A percentile compares a stretch with the other conserved stretches of the same genome.
Conservation (phyloP, 2,329 filamentous ascomycete species). For the Claviceps paspali region DNA sequence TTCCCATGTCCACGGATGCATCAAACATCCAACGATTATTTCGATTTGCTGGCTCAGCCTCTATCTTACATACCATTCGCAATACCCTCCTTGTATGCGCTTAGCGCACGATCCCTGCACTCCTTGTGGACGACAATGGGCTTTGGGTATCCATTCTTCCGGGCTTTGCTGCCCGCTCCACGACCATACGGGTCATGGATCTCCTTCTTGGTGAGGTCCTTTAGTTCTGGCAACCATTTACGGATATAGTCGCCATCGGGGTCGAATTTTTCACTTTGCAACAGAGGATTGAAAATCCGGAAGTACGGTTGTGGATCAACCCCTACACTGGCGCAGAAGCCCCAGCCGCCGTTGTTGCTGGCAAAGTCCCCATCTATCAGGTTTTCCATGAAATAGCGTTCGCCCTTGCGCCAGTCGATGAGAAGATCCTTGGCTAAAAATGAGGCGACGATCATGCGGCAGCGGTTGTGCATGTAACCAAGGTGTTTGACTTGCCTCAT, state of each 20-base stretch:
- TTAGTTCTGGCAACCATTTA: conserved; percentile 67
- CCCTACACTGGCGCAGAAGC: conserved; percentile 45
- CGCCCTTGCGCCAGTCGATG: conserved; percentile 71
- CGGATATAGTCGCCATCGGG: conserved; percentile 63
- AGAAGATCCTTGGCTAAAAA: conserved; percentile 70
- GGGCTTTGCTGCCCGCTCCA: conserved; percentile 41
- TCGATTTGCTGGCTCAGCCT: neutral
- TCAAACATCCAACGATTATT: neutral
- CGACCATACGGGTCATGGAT: conserved; percentile 70
- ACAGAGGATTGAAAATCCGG: conserved; percentile 71
- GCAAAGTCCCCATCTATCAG: conserved; percentile 69
- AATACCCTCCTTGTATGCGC: conserved; percentile 47
- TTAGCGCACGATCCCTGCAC: conserved; percentile 50
- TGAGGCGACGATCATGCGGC: conserved; percentile 69
- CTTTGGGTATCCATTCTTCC: conserved; percentile 56
- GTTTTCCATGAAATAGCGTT: conserved; percentile 69
- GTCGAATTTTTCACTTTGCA: conserved; percentile 82
- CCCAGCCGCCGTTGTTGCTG: conserved; percentile 55
- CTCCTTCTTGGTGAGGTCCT: conserved; percentile 44
- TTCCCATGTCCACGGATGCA: neutral
- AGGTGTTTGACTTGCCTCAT: conserved; percentile 60
- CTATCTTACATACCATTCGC: conserved; percentile 13
- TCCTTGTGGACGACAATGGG: conserved; percentile 61
- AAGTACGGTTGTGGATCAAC: conserved; percentile 86
- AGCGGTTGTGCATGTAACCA: conserved; percentile 74